Percentiles rank a stretch among this genome's conserved stretches.
These are phyloP conservation scores for Acanthamoeba sp. DNA, from an alignment of 208 protist species.

Conservation along the genomic window DNA sequence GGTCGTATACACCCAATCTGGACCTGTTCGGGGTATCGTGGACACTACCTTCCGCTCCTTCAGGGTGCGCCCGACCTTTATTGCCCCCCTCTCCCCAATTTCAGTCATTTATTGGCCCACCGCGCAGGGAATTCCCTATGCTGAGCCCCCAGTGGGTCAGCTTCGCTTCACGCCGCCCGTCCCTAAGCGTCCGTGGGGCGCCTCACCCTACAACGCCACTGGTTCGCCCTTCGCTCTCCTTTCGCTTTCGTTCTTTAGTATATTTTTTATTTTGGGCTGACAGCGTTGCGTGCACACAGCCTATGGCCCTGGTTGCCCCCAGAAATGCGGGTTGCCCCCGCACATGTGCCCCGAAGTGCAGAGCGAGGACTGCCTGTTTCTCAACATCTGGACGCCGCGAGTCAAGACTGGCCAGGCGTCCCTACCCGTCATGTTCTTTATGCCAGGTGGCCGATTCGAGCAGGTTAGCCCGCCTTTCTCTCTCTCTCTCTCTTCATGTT, in stretches of 20 bases:
- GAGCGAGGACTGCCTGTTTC: conserved; percentile 42
- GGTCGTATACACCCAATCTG: background rate
- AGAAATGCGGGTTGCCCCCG: background rate
- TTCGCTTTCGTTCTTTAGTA: background rate
- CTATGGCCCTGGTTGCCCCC: background rate
- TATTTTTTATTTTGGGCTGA: background rate
- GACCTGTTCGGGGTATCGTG: background rate
- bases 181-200: background rate
- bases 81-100: background rate
- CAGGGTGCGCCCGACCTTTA: background rate
- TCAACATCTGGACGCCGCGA: conserved; percentile 54
- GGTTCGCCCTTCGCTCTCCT: background rate
- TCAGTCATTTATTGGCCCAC: background rate
- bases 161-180: conserved; percentile 11
- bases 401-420: background rate
- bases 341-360: conserved; percentile 1
- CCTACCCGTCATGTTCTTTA: conserved; percentile 27
- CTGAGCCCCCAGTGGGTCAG: conserved; percentile 24
- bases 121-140: conserved; percentile 2
- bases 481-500: too few species aligned
- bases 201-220: background rate
- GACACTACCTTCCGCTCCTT: background rate
- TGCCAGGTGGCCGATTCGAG: conserved; percentile 31
- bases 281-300: background rate
- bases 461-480: too few species aligned